Base-by-base conservation (phyloP, 352 stramenopile species). In the Phytophthora palmivora region DNA sequence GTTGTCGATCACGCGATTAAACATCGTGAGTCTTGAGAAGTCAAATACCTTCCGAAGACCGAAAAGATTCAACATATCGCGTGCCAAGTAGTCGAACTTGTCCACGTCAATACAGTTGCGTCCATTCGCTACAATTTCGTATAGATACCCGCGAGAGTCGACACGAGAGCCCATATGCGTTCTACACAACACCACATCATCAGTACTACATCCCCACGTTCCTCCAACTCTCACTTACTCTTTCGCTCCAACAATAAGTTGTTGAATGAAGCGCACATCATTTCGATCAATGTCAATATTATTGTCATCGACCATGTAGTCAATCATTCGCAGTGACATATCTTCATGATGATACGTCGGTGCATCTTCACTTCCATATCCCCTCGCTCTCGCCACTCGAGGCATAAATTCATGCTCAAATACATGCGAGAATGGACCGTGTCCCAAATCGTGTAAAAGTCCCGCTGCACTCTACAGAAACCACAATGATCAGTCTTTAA, bases 381-480 rank as follows among this genome's bases (percentile, higher is more conserved):
- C 70, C 8, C 56, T 43, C 6, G 61, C 63, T 34, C 78, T 64
- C 12, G 68, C 56, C 19, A 89, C 77, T n/a, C 64, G 70, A 16
- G 74, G 77, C 70, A 97, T 92, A 60, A 98, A 97, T 48, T 91
- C 76, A 42, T 86, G 78, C 70, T 99, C 97, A 70, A 97, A 99
- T 5, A 98, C 77, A 69, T 99, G 97, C 18, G 84, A 97, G 71
- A 97, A 99, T 2, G 96, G 95, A 1, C 97, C 97, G 68, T 99
- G 97, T 3, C 97, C 93, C 22, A 97, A 63, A 52, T 97, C 88
- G 42, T 97, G 90, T 41, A 91, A 76, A 32, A 97, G 53, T 11
- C 85, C 89, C 7, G 90, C 85, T 0, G 82, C 82, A 67, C 82
- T 92, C 81, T 92, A 53, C 22, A 43, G 3, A 39, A 50, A 16